Evolutionary conservation across 1,139 yeast species (phyloP), one percentile per base, ranked within the genome.

Genomic region (Nadsonia commutata): DNA sequence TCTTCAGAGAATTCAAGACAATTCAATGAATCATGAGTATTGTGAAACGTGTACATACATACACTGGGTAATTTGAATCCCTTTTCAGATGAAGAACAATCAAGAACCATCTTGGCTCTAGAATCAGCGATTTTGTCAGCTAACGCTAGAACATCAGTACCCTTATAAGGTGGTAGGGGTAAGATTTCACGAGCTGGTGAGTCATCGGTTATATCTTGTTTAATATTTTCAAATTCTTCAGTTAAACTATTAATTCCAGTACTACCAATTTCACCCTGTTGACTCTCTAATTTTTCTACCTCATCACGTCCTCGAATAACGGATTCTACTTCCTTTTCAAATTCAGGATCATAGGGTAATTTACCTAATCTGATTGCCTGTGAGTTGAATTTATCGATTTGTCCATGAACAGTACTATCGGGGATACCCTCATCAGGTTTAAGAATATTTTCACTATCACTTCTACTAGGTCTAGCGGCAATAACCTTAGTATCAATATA

Each of bases 41-140:
- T 90, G 68, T 90, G 98, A 66, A 93, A 88, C 0, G 98, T 90
- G 65, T 90, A 93, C 95, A 90, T 85, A 62, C 98, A 90, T 37
- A 90, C 95, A 46, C 94, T 82, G 11, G 99, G 99, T 21, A 93
- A 74, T 13, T 16, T 27, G 33, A 27, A 27, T 27, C 33, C 33
- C 16, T 27, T 27, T 22, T 85, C 68, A 1, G 94, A 81, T 60
- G 84, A 95, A 22, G 77, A 63, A 2, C 77, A 62, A 27, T 72
- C 76, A 44, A 90, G 62, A 49, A 70, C 72, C 43, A 90, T 76
- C 49, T 81, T 76, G 39, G 81, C 75, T 48, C 95, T 70, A 5
- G 93, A 76, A 59, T 90, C 97, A 52, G 78, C 84, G 36, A 90
- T 83, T 47, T 78, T 74, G 48, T 77, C 69, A 16, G 90, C 79